These are phyloP conservation scores for Trifolium repens DNA, from an alignment of 306 rosid species.

Conservation along the genomic window DNA sequence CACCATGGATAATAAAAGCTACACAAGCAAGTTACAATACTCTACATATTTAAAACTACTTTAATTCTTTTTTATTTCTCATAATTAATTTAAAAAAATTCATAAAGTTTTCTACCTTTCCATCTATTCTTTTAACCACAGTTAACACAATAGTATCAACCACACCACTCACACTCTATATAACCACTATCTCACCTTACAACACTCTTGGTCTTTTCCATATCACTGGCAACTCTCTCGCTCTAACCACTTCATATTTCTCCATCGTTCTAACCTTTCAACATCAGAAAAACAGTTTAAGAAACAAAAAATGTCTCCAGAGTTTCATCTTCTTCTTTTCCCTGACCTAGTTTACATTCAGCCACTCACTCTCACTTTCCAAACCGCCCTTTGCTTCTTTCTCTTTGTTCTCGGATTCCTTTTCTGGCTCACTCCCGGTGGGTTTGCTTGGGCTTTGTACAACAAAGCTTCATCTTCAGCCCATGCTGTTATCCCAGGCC, in stretches of 20 bases:
- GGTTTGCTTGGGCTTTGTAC: conserved; percentile 67
- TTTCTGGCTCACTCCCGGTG: conserved; percentile 63
- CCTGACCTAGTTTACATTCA: conserved; percentile 35
- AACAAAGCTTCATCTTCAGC: conserved; percentile 36
- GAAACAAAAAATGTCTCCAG: conserved; percentile 50
- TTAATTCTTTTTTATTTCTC: too few species aligned
- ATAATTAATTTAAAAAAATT: too few species aligned
- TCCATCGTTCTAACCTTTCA: neutral
- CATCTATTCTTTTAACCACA: too few species aligned
- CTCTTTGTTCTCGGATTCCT: conserved; percentile 34
- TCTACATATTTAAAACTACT: too few species aligned
- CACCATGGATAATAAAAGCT: too few species aligned
- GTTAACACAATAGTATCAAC: too few species aligned
- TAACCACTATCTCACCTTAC: conserved; percentile 31
- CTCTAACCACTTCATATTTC: neutral
- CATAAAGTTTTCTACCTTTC: too few species aligned
- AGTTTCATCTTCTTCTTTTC: conserved; percentile 48
- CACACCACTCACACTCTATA: conserved; percentile 35
- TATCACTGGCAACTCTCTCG: neutral
- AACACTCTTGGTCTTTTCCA: conserved; percentile 1
- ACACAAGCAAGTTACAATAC: too few species aligned
- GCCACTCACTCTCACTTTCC: conserved; percentile 37
- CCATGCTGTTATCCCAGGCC: conserved; percentile 57
- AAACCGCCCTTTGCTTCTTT: conserved; percentile 35
- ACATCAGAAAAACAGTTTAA: neutral